Base-by-base conservation (phyloP, 805 yeast species). In the Candida tibetensis region DNA sequence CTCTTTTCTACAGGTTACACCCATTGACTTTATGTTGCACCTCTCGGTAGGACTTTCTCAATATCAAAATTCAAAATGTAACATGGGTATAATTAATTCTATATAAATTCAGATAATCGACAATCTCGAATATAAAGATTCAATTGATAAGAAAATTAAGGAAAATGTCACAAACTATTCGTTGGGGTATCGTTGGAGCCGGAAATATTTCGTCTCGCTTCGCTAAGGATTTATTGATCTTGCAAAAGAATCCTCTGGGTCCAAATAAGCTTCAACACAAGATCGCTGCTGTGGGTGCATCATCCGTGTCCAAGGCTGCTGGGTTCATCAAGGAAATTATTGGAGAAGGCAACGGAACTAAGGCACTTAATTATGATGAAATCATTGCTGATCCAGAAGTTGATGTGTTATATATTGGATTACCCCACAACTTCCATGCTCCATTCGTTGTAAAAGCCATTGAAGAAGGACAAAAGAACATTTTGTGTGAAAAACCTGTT, bases 401-500 rank as follows among this genome's bases (percentile, higher is more conserved):
- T 28, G 74, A 77, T 37, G 60, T 70, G n/a, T 64, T 77, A 28
- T 77, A 77, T 47, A 59, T 77, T 27, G 82, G 79, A 2, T 64
- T 78, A 7, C 82, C 82, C 3, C 81, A 77, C 57, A 57, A 66
- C 12, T 59, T 66, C 48, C 82, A 77, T 52, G 64, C 69, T 36
- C 72, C 70, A 30, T 72, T 69, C 41, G 70, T 69, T 5, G 51
- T 66, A 36, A 45, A 53, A 31, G 74, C 77, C 6, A 56, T 77
- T 37, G 51, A 60, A 14, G 60, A 66, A 30, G 74, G 69, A 16
- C 71, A 73, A 42, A 73, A 74, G 45, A 74, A 75, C 50, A 78
- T 76, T 15, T 57, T 77, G 32, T 72, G 78, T 48, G 82, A 77
- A 43, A 77, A 77, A 51, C 78, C 82, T 5, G 58, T 76, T 46